Conservation (phyloP, 2,329 filamentous ascomycete genomes). For the Pezicula carpinea region DNA sequence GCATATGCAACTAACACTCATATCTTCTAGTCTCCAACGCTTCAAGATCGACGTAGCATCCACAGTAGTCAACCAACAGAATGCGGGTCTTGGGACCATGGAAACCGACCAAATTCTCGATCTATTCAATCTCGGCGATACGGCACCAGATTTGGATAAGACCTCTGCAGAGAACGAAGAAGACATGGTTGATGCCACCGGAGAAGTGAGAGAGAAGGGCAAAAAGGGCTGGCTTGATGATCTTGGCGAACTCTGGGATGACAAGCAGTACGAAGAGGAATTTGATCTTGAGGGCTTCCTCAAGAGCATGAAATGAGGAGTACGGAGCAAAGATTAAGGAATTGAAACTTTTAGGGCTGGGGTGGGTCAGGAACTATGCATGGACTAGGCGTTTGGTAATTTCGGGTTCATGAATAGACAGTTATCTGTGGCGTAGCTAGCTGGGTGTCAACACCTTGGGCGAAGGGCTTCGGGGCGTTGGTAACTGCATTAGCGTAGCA, state of each 20-base stretch:
- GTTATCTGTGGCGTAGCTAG: too few relatives aligned
- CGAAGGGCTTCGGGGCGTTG: too few relatives aligned
- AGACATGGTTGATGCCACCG: conserved; percentile 91
- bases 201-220: conserved; percentile 87
- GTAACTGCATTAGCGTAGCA: too few relatives aligned
- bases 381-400: too few relatives aligned
- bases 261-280: conserved; percentile 95
- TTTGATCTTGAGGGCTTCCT: conserved; percentile 95
- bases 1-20: conserved; percentile 6
- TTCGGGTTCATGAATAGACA: too few relatives aligned
- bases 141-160: conserved; percentile 63
- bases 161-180: conserved; percentile 61
- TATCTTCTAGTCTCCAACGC: conserved; percentile 69
- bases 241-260: conserved; percentile 93
- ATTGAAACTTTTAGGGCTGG: too few relatives aligned
- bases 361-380: too few relatives aligned
- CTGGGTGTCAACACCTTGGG: too few relatives aligned
- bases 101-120: conserved; percentile 98
- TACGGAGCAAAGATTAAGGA: too few relatives aligned
- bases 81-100: conserved; percentile 87
- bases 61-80: conserved; percentile 98
- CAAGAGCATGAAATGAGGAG: conserved; percentile 71
- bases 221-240: conserved; percentile 97
- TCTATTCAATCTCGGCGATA: conserved; percentile 85
- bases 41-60: conserved; percentile 99